A percentile compares a stretch with the other conserved stretches of the same genome.
Evolutionary conservation across 345 rosid genomes (phyloP).

Genomic region (Cochlearia excelsa): DNA sequence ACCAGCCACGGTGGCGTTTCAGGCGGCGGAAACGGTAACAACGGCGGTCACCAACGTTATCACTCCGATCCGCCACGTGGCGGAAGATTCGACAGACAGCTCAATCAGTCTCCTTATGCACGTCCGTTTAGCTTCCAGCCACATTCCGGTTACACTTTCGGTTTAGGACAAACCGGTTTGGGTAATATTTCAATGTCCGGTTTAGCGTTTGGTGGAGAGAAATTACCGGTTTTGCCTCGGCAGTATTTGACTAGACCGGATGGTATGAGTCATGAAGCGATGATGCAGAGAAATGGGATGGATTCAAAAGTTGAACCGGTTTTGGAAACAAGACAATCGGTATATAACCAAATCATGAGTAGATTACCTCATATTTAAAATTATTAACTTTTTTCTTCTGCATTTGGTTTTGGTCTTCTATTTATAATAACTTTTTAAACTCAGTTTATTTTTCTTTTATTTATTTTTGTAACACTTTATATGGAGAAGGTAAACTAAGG

Average conservation of each 20-base stretch:
- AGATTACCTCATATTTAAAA: slow-evolving; percentile 57
- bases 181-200: slow-evolving; percentile 69
- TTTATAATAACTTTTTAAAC: too few relatives aligned
- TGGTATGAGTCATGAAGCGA: slow-evolving; percentile 22
- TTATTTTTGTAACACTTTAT: slow-evolving; percentile 58
- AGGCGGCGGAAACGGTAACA: slow-evolving; percentile 23
- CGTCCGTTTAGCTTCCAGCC: slow-evolving; percentile 68
- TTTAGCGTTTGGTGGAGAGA: slow-evolving; percentile 55
- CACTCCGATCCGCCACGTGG: slow-evolving; percentile 51
- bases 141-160: slow-evolving; percentile 59
- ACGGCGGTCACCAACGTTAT: neutral
- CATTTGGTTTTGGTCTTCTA: neutral
- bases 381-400: slow-evolving; percentile 13
- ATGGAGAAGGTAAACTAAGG: too few relatives aligned
- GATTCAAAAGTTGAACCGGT: slow-evolving; percentile 73
- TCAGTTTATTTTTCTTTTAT: neutral
- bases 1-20: slow-evolving; percentile 52
- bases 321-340: slow-evolving; percentile 53
- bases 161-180: slow-evolving; percentile 56
- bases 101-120: slow-evolving; percentile 40
- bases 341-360: slow-evolving; percentile 76
- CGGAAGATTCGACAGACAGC: slow-evolving; percentile 51
- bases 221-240: slow-evolving; percentile 57
- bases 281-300: slow-evolving; percentile 63
- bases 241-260: slow-evolving; percentile 55